A percentile compares a stretch with the other conserved stretches of the same genome.
Evolutionary conservation across 441 rosid species (phyloP).

Genomic region (Manihot esculenta): DNA sequence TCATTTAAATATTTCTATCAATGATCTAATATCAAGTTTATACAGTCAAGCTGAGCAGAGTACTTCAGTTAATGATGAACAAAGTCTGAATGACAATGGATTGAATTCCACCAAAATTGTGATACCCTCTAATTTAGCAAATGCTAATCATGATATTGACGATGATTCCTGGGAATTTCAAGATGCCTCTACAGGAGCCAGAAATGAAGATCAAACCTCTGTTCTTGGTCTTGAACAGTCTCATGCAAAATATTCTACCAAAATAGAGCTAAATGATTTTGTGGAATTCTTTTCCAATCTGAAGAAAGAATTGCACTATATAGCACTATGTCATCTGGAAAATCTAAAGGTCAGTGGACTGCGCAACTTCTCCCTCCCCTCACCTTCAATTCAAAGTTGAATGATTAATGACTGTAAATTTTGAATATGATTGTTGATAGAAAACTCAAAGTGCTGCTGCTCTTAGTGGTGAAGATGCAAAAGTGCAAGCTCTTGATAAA

Average conservation of each 20-base stretch:
- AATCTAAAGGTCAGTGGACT: slow-evolving; percentile 49
- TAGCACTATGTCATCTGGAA: slow-evolving; percentile 43
- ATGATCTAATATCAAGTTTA: slow-evolving; percentile 73
- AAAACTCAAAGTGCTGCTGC: slow-evolving; percentile 35
- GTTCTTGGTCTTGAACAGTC: slow-evolving; percentile 23
- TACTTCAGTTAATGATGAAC: slow-evolving; percentile 33
- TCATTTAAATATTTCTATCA: slow-evolving; percentile 43
- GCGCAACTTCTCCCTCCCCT: not conserved
- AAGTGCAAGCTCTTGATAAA: slow-evolving; percentile 36
- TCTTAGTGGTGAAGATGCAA: slow-evolving; percentile 37
- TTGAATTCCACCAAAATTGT: slow-evolving; percentile 23
- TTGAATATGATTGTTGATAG: slow-evolving; percentile 40
- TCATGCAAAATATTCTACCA: slow-evolving; percentile 21
- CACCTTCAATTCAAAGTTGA: not conserved
- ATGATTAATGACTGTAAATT: slow-evolving; percentile 20
- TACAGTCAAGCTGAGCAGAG: slow-evolving; percentile 59
- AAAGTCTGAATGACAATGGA: slow-evolving; percentile 33
- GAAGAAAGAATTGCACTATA: slow-evolving; percentile 42
- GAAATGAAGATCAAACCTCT: slow-evolving; percentile 29
- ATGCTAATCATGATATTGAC: slow-evolving; percentile 41
- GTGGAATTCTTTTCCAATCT: slow-evolving; percentile 50
- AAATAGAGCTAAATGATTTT: slow-evolving; percentile 33
- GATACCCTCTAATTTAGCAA: slow-evolving; percentile 24
- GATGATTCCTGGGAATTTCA: slow-evolving; percentile 72
- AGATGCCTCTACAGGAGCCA: slow-evolving; percentile 37